Percentiles rank a stretch among this genome's conserved stretches.
phyloP scores from a whole-genome alignment of 345 rosid genomes.

The Orychophragmus violaceus region DNA sequence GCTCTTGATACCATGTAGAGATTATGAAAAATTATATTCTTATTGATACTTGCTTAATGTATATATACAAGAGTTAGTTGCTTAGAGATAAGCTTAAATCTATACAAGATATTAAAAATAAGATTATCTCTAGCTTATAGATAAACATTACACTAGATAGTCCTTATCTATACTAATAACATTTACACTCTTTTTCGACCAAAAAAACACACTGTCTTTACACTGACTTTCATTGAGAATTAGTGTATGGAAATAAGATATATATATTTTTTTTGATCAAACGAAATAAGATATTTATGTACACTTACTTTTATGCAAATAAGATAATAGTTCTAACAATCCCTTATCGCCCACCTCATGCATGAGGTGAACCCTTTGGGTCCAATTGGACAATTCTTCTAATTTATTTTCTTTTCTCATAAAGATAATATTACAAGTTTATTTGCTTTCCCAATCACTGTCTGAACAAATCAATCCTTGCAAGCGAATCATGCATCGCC shows the following conservation, averaged over 20 bases:
- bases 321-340: background rate
- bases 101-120: too few species aligned
- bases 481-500: background rate
- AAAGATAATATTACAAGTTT: background rate
- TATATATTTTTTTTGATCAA: too few species aligned
- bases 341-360: slow-evolving; percentile 15
- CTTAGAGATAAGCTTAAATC: too few species aligned
- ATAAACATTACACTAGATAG: too few species aligned
- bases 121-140: too few species aligned
- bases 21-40: too few species aligned
- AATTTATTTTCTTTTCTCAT: background rate
- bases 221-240: background rate
- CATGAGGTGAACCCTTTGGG: background rate
- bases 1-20: too few species aligned
- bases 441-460: background rate
- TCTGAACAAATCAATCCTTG: background rate
- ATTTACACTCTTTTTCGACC: too few species aligned
- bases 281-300: background rate
- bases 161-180: too few species aligned
- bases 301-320: background rate
- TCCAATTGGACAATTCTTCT: slow-evolving; percentile 4
- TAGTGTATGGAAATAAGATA: background rate
- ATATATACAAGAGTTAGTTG: too few species aligned
- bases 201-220: background rate
- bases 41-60: too few species aligned